Conservation (phyloP, 225 moss, liverwort and hornwort species). For the Pseudisothecium myosuroides region DNA sequence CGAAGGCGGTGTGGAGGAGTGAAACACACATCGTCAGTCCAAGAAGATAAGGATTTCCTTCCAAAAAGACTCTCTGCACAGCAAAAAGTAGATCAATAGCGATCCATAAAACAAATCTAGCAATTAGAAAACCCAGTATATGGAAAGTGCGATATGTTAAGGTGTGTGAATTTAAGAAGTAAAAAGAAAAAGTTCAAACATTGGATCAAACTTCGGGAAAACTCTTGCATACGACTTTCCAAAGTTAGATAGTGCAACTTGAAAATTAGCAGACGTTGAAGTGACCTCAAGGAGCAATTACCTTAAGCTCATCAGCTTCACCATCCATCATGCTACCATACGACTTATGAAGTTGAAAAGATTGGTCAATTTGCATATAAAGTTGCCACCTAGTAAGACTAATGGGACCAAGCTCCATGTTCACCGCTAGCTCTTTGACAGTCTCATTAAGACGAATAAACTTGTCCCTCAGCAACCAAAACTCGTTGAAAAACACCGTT, state of each 20-base stretch:
- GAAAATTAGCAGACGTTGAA: not conserved
- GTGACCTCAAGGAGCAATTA: slow-evolving; percentile 1
- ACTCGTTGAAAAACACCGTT: slow-evolving; percentile 81
- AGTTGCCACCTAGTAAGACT: slow-evolving; percentile 88
- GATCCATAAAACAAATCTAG: not conserved
- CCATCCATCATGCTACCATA: slow-evolving; percentile 99
- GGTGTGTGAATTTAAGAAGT: not conserved
- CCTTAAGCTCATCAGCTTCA: slow-evolving; percentile 87
- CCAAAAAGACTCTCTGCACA: slow-evolving; percentile 81
- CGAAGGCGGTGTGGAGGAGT: slow-evolving; percentile 75
- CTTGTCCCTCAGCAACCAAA: slow-evolving; percentile 88
- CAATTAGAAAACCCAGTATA: not conserved
- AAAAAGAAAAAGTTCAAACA: not conserved
- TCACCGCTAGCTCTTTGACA: slow-evolving; percentile 47
- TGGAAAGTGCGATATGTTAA: not conserved
- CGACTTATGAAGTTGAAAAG: slow-evolving; percentile 76
- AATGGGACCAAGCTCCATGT: slow-evolving; percentile 75
- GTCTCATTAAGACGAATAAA: slow-evolving; percentile 65
- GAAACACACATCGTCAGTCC: slow-evolving; percentile 83
- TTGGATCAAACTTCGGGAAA: not conserved
- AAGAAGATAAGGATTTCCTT: slow-evolving; percentile 83
- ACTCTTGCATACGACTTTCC: not conserved
- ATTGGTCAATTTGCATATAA: slow-evolving; percentile 84
- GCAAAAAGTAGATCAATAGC: not conserved
- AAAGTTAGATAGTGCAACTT: not conserved